Evolutionary conservation across 441 rosid species (phyloP), one percentile per base, ranked within the genome.

Genomic region (Mallotus japonicus): DNA sequence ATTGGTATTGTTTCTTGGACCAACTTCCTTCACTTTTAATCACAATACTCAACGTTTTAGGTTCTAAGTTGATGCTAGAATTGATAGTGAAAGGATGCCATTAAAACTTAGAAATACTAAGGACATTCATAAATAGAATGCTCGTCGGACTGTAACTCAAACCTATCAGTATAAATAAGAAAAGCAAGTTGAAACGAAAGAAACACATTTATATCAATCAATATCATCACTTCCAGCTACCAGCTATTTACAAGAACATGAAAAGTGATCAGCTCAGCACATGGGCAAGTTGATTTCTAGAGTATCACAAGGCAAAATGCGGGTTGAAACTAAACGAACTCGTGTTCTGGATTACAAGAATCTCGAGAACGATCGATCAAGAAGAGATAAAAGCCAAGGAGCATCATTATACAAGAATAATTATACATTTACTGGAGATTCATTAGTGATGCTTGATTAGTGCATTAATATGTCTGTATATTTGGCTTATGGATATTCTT

Each of bases 71-170:
- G 73, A 82, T 75, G 70, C 82, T 87, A 8, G 93, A 88, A 32
- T 79, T 87, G 28, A 87, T 65, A 8, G 87, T 84, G 53, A 85
- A 88, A 2, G 95, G 95, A 77, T 90, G 92, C 95, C 92, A 87
- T 62, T 90, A 90, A 54, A 82, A 75, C 78, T 77, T 85, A 51
- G 91, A 88, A 57, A 90, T 81, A 49, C 56, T 42, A 13, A 86
- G 88, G 14, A 88, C 81, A 60, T 85, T 87, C 44, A 90, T 69
- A 42, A 85, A 88, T 60, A 88, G 5, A n/a, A 76, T 77, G 80
- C 92, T 88, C 7, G 84, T 76, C 4, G 91, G 87, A 62, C 51
- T 75, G 62, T 84, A 85, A 22, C 73, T 79, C 80, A 85, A 68
- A 54, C 81, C 95, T 88, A 65, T 6, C 17, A 49, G 8, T 0